Conservation (phyloP, 305 asterid genomes). For the Ruellia speciosa region DNA sequence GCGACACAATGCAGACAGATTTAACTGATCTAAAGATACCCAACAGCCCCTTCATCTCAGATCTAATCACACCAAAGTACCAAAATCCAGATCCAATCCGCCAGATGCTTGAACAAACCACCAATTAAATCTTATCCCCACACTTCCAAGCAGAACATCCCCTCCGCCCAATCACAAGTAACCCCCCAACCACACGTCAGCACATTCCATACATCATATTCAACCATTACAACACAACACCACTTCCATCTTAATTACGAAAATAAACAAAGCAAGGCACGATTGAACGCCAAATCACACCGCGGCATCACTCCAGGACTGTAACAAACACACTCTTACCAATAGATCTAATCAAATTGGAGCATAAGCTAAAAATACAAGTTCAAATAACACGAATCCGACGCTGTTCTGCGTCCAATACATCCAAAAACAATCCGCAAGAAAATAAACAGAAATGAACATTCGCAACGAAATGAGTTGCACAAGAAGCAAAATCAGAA, state of each 20-base stretch:
- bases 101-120: background rate
- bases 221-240: background rate
- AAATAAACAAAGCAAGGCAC: background rate
- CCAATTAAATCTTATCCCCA: slow-evolving; percentile 20
- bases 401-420: background rate
- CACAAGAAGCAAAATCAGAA: background rate
- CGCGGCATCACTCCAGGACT: slow-evolving; percentile 10
- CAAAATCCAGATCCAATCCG: slow-evolving; percentile 30
- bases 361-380: slow-evolving; percentile 4
- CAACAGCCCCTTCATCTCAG: slow-evolving; percentile 26
- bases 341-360: slow-evolving; percentile 25
- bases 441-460: background rate
- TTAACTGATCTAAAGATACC: slow-evolving; percentile 16
- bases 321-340: slow-evolving; percentile 13
- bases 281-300: slow-evolving; percentile 8
- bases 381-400: slow-evolving; percentile 9
- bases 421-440: background rate
- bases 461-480: background rate
- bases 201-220: slow-evolving; percentile 13
- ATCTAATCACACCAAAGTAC: slow-evolving; percentile 23
- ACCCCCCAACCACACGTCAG: slow-evolving; percentile 20
- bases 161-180: slow-evolving; percentile 18
- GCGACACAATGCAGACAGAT: slow-evolving; percentile 28
- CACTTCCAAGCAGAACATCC: slow-evolving; percentile 12
- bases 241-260: no score